These are phyloP conservation scores for Penicillium argentinense DNA, from an alignment of 495 filamentous ascomycete species.

Conservation along the genomic window DNA sequence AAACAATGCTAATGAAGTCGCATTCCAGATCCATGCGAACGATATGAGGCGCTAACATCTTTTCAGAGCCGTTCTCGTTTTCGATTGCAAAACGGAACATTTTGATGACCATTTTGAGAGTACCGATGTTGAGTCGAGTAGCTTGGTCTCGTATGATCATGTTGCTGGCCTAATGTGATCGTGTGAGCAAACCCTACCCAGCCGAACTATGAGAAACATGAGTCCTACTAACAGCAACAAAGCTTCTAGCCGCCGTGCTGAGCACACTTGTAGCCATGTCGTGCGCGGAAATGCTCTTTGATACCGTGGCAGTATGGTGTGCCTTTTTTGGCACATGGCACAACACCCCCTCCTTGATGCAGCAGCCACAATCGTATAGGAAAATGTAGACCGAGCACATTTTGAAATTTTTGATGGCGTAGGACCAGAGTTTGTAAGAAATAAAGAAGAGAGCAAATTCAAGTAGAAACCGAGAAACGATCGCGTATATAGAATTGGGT, in stretches of 20 bases:
- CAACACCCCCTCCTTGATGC: conserved; percentile 32
- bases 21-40: too few species aligned
- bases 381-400: conserved; percentile 47
- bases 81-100: too few species aligned
- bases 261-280: conserved; percentile 40
- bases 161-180: not conserved
- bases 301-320: conserved; percentile 33
- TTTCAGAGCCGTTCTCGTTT: too few species aligned
- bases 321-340: conserved; percentile 39
- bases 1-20: too few species aligned
- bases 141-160: not conserved
- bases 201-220: not conserved
- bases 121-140: not conserved
- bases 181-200: conserved; percentile 1
- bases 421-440: not conserved
- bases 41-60: too few species aligned
- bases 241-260: conserved; percentile 32
- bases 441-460: not conserved
- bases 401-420: conserved; percentile 4
- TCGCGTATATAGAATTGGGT: not conserved
- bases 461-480: not conserved
- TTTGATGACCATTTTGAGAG: not conserved
- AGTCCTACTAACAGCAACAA: conserved; percentile 4
- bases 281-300: conserved; percentile 35
- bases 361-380: conserved; percentile 45